Conservation (phyloP, 495 filamentous ascomycete species). For the Schizothecium vesticola region DNA sequence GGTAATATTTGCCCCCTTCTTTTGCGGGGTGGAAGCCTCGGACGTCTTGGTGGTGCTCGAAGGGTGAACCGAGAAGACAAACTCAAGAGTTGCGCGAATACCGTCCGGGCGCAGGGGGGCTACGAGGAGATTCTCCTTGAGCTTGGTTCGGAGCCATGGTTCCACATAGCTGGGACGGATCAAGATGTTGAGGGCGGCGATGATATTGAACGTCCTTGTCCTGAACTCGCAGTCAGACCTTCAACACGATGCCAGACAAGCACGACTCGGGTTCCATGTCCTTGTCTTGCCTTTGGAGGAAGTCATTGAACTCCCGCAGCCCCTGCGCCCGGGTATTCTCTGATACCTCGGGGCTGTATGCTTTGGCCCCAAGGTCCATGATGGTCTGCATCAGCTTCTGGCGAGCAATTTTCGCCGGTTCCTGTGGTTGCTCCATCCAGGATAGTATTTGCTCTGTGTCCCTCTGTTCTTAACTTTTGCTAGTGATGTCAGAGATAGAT, state of each 20-base stretch:
- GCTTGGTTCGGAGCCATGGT: slow-evolving; percentile 44
- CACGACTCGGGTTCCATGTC: background rate
- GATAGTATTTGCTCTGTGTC: background rate
- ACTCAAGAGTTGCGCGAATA: slow-evolving; percentile 64
- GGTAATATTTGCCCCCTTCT: slow-evolving; percentile 59
- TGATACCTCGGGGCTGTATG: slow-evolving; percentile 35
- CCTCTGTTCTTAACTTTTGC: background rate
- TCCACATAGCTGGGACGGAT: slow-evolving; percentile 40
- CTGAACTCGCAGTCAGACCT: slow-evolving; percentile 33
- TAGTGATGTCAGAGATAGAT: background rate
- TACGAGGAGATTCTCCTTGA: slow-evolving; percentile 54
- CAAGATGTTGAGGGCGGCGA: slow-evolving; percentile 44
- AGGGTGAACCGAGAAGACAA: slow-evolving; percentile 58
- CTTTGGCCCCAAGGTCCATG: slow-evolving; percentile 33
- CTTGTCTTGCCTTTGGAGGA: slow-evolving; percentile 38
- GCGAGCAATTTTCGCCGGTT: slow-evolving; percentile 17
- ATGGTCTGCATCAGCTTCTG: slow-evolving; percentile 29
- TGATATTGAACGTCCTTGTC: slow-evolving; percentile 37
- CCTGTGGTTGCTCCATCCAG: slow-evolving; percentile 16
- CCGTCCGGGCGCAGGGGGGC: slow-evolving; percentile 62
- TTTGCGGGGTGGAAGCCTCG: slow-evolving; percentile 38
- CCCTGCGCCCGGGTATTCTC: slow-evolving; percentile 25
- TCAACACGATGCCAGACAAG: background rate
- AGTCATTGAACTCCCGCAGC: slow-evolving; percentile 32
- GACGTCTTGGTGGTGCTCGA: slow-evolving; percentile 35